Base-by-base conservation (phyloP, 257 asterid species). In the Solanum corneliomulleri region DNA sequence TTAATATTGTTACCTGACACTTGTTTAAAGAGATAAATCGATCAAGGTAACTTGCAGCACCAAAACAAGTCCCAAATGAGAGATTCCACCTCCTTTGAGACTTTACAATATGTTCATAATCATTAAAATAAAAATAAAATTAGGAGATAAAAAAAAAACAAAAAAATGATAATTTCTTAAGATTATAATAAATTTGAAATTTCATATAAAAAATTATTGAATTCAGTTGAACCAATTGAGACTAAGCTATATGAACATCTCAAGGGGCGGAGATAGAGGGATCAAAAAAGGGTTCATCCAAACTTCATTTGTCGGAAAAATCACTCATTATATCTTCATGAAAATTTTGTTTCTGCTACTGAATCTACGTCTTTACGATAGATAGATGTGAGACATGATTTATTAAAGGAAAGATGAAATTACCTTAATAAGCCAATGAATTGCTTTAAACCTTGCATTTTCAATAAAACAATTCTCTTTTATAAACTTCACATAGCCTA, bases 1-100 rank as follows among this genome's bases (percentile, higher is more conserved):
- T 41, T 64, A 27, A 85, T 39, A 31, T 27, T 42, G 89, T 92
- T 91, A 93, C 97, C 81, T 88, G 91, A 74, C 94, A 94, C 33
- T 83, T 89, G 9, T 84, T 82, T 10, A 87, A 10, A 14, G 99
- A 93, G 74, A 92, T 76, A 77, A 95, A 96, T 0, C 97, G 97
- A 90, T 95, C 99, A 62, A 95, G 83, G 81, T 93, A 93, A 89
- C 92, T 95, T 14, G 88, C 96, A 14, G 99, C 98, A 39, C 80
- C 64, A 86, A 95, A 95, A 8, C 89, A 87, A 27, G 95, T 93
- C 86, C 84, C 94, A 29, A 27, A 31, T 18, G 93, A 92, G 86
- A 96, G 89, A 89, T 88, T 86, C 92, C 94, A 42, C 89, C 96
- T 89, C 88, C 68, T 84, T 77, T 89, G 96, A 66, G 94, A 88